Percentiles rank a stretch among this genome's conserved stretches.
Evolutionary conservation across 1,284 basidiomycete genomes (phyloP).

Genomic region (Tylopilus sp.): DNA sequence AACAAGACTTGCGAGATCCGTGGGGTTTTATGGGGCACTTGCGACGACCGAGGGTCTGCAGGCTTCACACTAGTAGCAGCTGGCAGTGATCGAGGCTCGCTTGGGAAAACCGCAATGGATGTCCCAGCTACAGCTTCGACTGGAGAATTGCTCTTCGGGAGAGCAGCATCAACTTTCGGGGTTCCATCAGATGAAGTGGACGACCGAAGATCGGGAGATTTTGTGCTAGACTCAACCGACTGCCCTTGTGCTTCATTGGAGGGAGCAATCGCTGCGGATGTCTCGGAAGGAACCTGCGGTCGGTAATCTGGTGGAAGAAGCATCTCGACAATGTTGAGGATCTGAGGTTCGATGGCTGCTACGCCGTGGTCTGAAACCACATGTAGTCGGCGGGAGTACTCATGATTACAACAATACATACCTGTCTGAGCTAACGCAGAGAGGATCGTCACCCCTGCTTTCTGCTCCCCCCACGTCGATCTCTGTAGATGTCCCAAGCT

Average conservation of each 20-base stretch:
- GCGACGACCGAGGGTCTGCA: no score
- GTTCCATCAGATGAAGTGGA: no score
- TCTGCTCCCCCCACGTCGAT: constrained; percentile 14
- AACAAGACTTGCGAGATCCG: no score
- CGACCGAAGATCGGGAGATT: no score
- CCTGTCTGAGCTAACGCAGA: constrained; percentile 21
- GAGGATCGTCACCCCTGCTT: constrained; percentile 17
- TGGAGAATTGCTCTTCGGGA: no score
- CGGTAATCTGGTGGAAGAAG: constrained; percentile 2
- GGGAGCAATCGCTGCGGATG: neutral
- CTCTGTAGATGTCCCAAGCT: constrained; percentile 5
- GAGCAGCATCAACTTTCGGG: no score
- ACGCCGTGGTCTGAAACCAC: constrained; percentile 11
- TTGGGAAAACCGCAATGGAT: neutral
- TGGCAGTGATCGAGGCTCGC: neutral
- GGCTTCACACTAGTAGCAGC: neutral
- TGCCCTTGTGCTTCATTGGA: no score
- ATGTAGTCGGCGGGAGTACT: neutral
- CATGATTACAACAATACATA: neutral
- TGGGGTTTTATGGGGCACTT: no score
- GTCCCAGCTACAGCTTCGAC: no score
- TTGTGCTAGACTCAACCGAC: no score
- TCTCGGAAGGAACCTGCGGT: no score
- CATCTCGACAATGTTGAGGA: constrained; percentile 13
- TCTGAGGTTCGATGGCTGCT: constrained; percentile 1